Conservation (phyloP, 176 grass and related monocot genomes). For the Alopecurus myosuroides region DNA sequence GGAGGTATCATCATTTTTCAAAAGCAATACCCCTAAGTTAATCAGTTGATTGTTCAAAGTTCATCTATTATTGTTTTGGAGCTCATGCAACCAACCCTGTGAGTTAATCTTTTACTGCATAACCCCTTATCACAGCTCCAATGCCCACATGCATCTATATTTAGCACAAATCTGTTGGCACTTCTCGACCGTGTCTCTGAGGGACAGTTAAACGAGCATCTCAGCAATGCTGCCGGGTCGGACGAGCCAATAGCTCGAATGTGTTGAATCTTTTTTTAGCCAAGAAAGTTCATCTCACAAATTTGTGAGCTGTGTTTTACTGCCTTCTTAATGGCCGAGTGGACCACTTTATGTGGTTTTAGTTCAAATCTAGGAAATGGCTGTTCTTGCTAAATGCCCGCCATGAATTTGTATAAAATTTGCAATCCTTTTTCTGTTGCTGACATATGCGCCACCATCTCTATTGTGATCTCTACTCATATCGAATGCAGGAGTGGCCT, state of each 20-base stretch:
- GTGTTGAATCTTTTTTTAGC: not conserved
- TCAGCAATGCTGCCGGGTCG: no score
- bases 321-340: not conserved
- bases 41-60: not conserved
- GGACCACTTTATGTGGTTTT: not conserved
- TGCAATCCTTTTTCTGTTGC: not conserved
- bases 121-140: no score
- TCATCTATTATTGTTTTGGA: not conserved
- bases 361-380: not conserved
- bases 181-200: no score
- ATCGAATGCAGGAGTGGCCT: conserved; percentile 76
- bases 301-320: not conserved
- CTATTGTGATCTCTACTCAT: conserved; percentile 11
- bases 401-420: not conserved
- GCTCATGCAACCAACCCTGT: not conserved
- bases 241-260: no score
- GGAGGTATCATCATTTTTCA: conserved; percentile 44
- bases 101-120: not conserved
- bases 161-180: no score
- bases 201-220: no score
- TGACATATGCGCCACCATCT: not conserved
- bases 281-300: not conserved
- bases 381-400: not conserved
- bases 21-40: not conserved
- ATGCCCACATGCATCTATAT: no score